Evolutionary conservation across 1,284 basidiomycete genomes (phyloP).

Genomic region (Marasmius sp.): DNA sequence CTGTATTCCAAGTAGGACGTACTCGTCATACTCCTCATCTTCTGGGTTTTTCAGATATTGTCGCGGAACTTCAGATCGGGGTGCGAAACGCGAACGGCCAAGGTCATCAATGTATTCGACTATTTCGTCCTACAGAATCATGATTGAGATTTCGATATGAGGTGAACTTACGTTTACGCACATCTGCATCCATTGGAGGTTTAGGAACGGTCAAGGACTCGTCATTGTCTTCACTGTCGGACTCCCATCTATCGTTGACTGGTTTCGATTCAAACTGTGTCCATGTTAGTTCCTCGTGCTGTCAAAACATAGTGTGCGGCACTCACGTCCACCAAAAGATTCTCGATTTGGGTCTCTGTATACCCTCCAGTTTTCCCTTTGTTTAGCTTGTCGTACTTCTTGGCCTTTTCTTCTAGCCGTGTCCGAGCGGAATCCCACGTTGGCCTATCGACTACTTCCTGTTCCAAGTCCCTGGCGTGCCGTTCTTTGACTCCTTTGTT

Average conservation of each 20-base stretch:
- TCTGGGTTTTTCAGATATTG: constrained; percentile 46
- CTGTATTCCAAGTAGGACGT: constrained; percentile 25
- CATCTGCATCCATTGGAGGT: constrained; percentile 41
- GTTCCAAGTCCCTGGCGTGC: constrained; percentile 62
- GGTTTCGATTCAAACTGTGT: constrained; percentile 73
- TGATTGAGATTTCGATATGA: not conserved
- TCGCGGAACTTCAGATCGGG: constrained; percentile 77
- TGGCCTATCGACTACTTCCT: constrained; percentile 63
- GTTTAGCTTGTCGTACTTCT: constrained; percentile 78
- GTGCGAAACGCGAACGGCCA: constrained; percentile 69
- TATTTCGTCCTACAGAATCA: constrained; percentile 55
- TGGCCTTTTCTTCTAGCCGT: constrained; percentile 76
- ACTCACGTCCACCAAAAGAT: constrained; percentile 82
- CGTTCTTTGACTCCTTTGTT: constrained; percentile 71
- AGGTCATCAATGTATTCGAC: constrained; percentile 88
- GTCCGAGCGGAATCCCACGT: constrained; percentile 69
- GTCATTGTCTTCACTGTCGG: constrained; percentile 73
- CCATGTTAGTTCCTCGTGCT: not conserved
- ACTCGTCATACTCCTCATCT: constrained; percentile 55
- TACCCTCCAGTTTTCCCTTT: constrained; percentile 83
- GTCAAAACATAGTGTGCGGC: constrained; percentile 6
- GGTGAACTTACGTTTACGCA: constrained; percentile 21
- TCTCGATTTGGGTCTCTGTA: constrained; percentile 73
- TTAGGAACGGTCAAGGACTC: constrained; percentile 65
- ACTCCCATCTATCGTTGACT: constrained; percentile 50